Evolutionary conservation across 768 basidiomycete species (phyloP).

Genomic region (Leccinum boreale): DNA sequence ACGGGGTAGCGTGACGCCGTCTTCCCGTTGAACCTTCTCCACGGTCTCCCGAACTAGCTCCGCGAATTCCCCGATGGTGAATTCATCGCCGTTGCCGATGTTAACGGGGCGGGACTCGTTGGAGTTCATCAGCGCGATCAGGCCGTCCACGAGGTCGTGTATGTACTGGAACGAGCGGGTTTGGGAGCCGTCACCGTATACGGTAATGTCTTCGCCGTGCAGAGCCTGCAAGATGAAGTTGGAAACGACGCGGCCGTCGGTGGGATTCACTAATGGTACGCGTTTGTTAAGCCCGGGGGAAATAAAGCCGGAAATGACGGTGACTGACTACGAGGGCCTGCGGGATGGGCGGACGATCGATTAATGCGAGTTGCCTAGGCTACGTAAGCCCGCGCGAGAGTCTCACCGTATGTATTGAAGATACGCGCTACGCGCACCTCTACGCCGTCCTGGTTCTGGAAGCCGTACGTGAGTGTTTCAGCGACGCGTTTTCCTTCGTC

Average conservation of each 20-base stretch:
- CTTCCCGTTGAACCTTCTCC: conserved; percentile 86
- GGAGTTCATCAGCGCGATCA: conserved; percentile 94
- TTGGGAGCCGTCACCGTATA: conserved; percentile 91
- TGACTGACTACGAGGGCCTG: conserved; percentile 65
- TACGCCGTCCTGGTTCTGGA: conserved; percentile 90
- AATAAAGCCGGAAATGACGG: conserved; percentile 26
- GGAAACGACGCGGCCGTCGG: conserved; percentile 96
- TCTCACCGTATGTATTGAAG: conserved; percentile 88
- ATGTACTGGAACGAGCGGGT: conserved; percentile 98
- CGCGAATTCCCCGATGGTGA: conserved; percentile 93
- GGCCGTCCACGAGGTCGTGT: conserved; percentile 93
- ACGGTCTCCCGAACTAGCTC: conserved; percentile 90
- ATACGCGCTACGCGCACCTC: conserved; percentile 97
- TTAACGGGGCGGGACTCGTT: conserved; percentile 92
- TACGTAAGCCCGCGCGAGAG: background rate
- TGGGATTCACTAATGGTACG: conserved; percentile 75
- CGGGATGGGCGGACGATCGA: background rate
- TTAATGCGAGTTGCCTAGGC: background rate
- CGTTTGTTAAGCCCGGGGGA: conserved; percentile 1
- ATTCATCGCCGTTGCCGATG: conserved; percentile 94
- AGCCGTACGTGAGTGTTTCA: conserved; percentile 96
- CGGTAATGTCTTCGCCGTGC: conserved; percentile 94
- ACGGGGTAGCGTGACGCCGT: conserved; percentile 50
- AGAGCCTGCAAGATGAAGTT: conserved; percentile 99
- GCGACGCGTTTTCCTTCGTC: conserved; percentile 99